Base-by-base conservation (phyloP, 768 basidiomycete species). In the Rhodotorula paludigena region DNA sequence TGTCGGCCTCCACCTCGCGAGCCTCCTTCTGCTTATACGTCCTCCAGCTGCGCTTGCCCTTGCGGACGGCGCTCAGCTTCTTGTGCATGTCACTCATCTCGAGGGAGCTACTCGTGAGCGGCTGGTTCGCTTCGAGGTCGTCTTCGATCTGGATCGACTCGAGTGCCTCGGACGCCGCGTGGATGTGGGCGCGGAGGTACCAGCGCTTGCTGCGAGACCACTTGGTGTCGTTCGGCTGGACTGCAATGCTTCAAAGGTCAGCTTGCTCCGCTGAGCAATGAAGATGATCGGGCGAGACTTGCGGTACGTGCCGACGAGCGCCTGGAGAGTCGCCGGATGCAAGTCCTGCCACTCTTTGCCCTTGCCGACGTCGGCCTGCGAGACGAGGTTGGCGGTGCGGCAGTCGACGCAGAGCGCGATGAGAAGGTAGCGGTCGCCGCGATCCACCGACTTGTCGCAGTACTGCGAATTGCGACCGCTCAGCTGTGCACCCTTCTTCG, bases 111-210 rank as follows among this genome's bases (percentile, higher is more conserved):
- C 9, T 28, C 35, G n/a, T 1, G n/a, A 20, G 3, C n/a, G n/a
- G 9, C 25, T 4, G 16, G 15, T 49, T 28, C 16, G n/a, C 25
- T n/a, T 23, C 44, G 33, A 1, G 20, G 47, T 59, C 57, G 57
- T 59, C 57, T 15, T 47, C 44, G 35, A 59, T 12, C 57, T 59
- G 57, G 18, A 59, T 33, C 18, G n/a, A 23, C 30, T 33, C 44
- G 57, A 58, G 57, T 3, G 16, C 3, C 44, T 58, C 57, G 44
- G 33, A 33, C 18, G 16, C 5, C 23, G 2, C 21, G 14, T 10
- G 32, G 25, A 58, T 44, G 57, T 45, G 44, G 15, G 44, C 2
- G 21, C 21, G 32, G 44, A 33, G 42, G 44, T 33, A 5, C 49
- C 28, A 58, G 33, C 28, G 44, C 42, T 45, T 11, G 28, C 8